These are phyloP conservation scores for Lenzites betulinus DNA, from an alignment of 768 basidiomycete species.

Conservation along the genomic window DNA sequence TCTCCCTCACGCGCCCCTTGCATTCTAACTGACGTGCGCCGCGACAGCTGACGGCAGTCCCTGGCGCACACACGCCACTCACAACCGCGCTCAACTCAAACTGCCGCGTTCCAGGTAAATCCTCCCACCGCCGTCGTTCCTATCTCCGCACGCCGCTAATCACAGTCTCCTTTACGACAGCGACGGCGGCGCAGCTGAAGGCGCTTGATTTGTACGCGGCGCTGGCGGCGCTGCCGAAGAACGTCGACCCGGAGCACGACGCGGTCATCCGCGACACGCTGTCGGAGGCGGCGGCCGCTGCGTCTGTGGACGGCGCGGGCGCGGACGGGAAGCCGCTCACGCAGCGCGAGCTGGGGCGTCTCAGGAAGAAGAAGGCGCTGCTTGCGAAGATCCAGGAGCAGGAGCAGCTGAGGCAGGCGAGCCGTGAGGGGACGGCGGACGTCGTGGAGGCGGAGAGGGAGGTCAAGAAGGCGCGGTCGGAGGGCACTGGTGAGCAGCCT, in stretches of 20 bases:
- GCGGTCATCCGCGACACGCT: constrained; percentile 37
- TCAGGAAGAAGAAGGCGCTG: constrained; percentile 54
- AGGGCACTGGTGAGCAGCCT: constrained; percentile 20
- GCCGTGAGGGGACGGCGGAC: constrained; percentile 3
- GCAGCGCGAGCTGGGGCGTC: constrained; percentile 49
- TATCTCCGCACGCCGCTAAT: not conserved
- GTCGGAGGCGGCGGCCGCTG: constrained; percentile 18
- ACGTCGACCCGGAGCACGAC: constrained; percentile 47
- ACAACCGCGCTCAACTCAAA: constrained; percentile 48
- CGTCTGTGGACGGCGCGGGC: constrained; percentile 17
- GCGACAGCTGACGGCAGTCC: constrained; percentile 39
- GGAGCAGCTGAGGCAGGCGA: constrained; percentile 15
- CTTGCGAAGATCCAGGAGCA: constrained; percentile 31
- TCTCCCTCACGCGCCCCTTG: too few relatives aligned
- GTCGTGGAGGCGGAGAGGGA: constrained; percentile 34
- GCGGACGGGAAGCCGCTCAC: constrained; percentile 37
- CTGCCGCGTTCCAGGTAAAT: constrained; percentile 49
- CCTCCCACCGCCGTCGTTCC: not conserved
- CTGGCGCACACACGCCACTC: constrained; percentile 33
- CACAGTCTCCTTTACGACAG: constrained; percentile 33
- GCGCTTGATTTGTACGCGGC: constrained; percentile 61
- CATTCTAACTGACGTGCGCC: not conserved
- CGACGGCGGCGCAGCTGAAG: constrained; percentile 49
- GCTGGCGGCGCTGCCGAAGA: constrained; percentile 62
- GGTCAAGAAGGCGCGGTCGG: constrained; percentile 40